Percentiles rank a stretch among this genome's conserved stretches.
Evolutionary conservation across 1,284 basidiomycete species (phyloP).

Genomic region (Phylloboletellus chloephorus): DNA sequence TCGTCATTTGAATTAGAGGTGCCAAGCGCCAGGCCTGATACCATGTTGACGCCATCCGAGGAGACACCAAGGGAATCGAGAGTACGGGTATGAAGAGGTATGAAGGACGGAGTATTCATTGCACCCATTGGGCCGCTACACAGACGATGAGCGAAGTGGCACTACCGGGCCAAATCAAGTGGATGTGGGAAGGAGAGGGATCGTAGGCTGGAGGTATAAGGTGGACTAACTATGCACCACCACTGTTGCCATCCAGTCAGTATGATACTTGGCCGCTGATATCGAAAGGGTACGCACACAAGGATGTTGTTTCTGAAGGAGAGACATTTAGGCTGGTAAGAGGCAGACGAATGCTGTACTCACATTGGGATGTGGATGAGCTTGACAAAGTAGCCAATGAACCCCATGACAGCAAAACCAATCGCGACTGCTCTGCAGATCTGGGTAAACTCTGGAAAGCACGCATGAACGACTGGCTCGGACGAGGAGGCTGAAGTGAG

Average conservation of each 20-base stretch:
- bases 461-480: conserved; percentile 3
- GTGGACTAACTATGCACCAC: conserved; percentile 52
- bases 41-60: conserved; percentile 6
- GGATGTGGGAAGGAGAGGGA: conserved; percentile 10
- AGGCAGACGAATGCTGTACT: conserved; percentile 35
- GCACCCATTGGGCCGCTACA: conserved; percentile 1
- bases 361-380: conserved; percentile 95
- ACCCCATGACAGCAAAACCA: conserved; percentile 96
- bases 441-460: conserved; percentile 76
- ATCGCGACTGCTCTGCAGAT: conserved; percentile 92
- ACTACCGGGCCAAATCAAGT: not conserved
- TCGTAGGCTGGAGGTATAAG: conserved; percentile 4
- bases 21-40: conserved; percentile 24
- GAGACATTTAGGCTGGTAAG: conserved; percentile 20
- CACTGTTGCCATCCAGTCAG: conserved; percentile 37
- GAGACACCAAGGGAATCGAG: conserved; percentile 5
- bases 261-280: not conserved
- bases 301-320: conserved; percentile 82
- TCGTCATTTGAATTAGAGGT: conserved; percentile 15
- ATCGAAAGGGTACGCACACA: conserved; percentile 60
- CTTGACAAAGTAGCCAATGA: conserved; percentile 95
- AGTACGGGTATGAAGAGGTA: conserved; percentile 11
- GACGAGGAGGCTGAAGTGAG: conserved; percentile 8
- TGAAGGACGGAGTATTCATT: conserved; percentile 6
- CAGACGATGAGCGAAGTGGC: not conserved